Evolutionary conservation across 805 yeast genomes (phyloP).

Genomic region (Teunomyces atbi): DNA sequence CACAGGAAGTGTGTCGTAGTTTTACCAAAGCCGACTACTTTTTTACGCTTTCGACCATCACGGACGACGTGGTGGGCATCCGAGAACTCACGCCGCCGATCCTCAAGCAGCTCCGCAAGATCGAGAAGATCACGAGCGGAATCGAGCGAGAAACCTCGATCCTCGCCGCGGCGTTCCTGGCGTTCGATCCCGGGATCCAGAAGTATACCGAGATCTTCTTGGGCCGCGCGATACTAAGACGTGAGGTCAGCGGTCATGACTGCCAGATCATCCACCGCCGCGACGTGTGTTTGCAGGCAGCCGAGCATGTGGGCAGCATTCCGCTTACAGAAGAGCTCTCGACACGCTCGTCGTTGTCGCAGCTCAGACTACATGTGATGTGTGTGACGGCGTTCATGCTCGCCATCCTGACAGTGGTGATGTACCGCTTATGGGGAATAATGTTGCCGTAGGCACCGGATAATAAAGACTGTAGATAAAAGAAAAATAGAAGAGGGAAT

Average conservation of each 20-base stretch:
- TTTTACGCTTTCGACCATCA: slow-evolving; percentile 29
- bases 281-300: slow-evolving; percentile 40
- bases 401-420: slow-evolving; percentile 23
- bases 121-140: slow-evolving; percentile 39
- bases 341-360: slow-evolving; percentile 18
- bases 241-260: slow-evolving; percentile 24
- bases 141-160: slow-evolving; percentile 33
- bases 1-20: slow-evolving; percentile 25
- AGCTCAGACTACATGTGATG: slow-evolving; percentile 22
- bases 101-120: slow-evolving; percentile 29
- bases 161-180: slow-evolving; percentile 25
- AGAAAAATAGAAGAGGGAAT: too few species aligned
- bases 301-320: slow-evolving; percentile 41
- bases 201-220: slow-evolving; percentile 37
- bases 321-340: slow-evolving; percentile 37
- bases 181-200: slow-evolving; percentile 34
- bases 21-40: slow-evolving; percentile 25
- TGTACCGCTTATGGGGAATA: slow-evolving; percentile 28
- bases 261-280: slow-evolving; percentile 38
- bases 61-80: slow-evolving; percentile 24
- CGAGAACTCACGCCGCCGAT: slow-evolving; percentile 20
- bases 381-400: slow-evolving; percentile 23
- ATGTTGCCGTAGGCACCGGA: slow-evolving; percentile 2
- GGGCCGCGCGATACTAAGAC: slow-evolving; percentile 41
- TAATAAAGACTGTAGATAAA: too few species aligned